Percentiles rank a stretch among this genome's conserved stretches.
Conservation (phyloP, 257 asterid species). For the Salvia splendens region DNA sequence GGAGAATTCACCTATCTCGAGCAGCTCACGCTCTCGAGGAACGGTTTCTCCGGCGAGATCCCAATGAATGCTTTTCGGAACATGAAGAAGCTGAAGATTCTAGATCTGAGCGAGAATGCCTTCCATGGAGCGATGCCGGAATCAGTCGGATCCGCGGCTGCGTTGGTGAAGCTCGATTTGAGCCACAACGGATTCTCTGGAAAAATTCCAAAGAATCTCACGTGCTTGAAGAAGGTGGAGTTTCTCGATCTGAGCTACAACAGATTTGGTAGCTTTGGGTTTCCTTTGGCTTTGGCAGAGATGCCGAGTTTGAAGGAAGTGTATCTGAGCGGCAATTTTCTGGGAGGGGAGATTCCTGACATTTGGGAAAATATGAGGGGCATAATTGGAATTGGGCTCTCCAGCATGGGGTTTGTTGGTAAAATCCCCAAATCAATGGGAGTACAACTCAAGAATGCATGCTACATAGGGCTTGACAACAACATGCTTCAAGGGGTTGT, state of each 20-base stretch:
- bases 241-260: conserved; percentile 66
- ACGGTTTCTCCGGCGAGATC: no score
- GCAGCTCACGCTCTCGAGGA: no score
- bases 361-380: conserved; percentile 66
- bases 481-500: conserved; percentile 66
- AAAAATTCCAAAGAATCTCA: conserved; percentile 51
- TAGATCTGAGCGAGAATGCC: no score
- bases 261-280: conserved; percentile 42
- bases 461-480: conserved; percentile 72
- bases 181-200: conserved; percentile 67
- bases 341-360: conserved; percentile 83
- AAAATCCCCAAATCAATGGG: conserved; percentile 72
- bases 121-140: no score
- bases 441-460: conserved; percentile 44
- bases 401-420: conserved; percentile 65
- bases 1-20: no score
- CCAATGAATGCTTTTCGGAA: no score
- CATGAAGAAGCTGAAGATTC: no score
- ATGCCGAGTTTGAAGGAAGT: conserved; percentile 62
- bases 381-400: conserved; percentile 60
- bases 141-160: no score
- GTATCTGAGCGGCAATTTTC: conserved; percentile 63
- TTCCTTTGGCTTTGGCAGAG: conserved; percentile 61
- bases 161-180: conserved; percentile 36
- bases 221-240: conserved; percentile 51